Percentiles rank a stretch among this genome's conserved stretches.
phyloP scores from a whole-genome alignment of 2,329 filamentous ascomycete species.

The Neofusicoccum parvum region DNA sequence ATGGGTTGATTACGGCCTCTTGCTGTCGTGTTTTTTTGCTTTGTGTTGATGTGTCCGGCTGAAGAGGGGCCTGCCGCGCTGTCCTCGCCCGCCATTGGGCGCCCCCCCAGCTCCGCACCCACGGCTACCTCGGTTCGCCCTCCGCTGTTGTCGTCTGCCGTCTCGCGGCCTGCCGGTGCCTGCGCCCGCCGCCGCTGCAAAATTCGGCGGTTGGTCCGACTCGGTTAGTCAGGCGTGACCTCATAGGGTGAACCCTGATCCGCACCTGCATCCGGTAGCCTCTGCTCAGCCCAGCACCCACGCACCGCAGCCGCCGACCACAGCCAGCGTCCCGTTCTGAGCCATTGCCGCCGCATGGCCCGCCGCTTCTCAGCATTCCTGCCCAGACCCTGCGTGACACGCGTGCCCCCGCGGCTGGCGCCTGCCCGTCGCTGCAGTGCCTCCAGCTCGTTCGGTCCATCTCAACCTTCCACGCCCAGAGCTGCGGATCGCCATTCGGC shows the following conservation, averaged over 20 bases:
- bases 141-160: background rate
- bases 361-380: background rate
- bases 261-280: background rate
- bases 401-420: background rate
- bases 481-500: background rate
- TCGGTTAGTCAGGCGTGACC: background rate
- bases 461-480: background rate
- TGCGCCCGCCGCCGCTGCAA: background rate
- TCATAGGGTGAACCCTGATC: constrained; percentile 16
- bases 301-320: background rate
- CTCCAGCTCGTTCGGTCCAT: background rate
- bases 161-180: background rate
- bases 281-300: background rate
- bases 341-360: background rate
- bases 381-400: background rate
- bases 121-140: constrained; percentile 3
- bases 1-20: constrained; percentile 17
- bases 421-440: too few relatives aligned
- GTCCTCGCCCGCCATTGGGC: background rate
- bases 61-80: constrained; percentile 3
- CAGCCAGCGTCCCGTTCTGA: background rate
- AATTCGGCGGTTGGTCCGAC: background rate
- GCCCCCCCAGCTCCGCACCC: background rate
- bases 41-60: background rate
- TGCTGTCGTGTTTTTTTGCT: background rate